Conservation (phyloP, 2,329 filamentous ascomycete genomes). For the Botrytis elliptica region DNA sequence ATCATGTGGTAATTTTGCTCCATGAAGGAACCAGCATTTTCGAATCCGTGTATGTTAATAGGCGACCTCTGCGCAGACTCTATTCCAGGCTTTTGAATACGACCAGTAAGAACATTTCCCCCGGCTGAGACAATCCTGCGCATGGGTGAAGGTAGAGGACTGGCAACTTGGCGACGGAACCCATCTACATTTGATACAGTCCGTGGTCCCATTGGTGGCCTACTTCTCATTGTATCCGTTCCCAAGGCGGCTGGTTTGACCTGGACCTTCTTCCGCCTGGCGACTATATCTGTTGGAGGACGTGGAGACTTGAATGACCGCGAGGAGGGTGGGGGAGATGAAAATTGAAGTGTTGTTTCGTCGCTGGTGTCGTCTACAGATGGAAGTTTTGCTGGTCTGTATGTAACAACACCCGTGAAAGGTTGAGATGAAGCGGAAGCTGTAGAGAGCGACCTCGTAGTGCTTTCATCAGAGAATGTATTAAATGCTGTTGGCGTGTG, state of each 20-base stretch:
- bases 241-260: conserved; percentile 36
- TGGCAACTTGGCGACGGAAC: conserved; percentile 33
- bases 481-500: conserved; percentile 31
- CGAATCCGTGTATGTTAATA: conserved; percentile 35
- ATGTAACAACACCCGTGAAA: conserved; percentile 22
- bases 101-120: conserved; percentile 35
- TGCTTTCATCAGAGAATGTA: conserved; percentile 22
- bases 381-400: conserved; percentile 21
- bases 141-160: conserved; percentile 38
- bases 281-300: conserved; percentile 37
- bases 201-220: conserved; percentile 35
- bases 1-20: conserved; percentile 35
- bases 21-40: conserved; percentile 33
- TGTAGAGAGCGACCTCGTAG: conserved; percentile 20
- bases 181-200: conserved; percentile 38
- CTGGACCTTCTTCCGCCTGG: conserved; percentile 37
- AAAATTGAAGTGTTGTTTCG: conserved; percentile 18
- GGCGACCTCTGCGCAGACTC: conserved; percentile 38
- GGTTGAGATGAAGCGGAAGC: conserved; percentile 30
- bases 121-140: conserved; percentile 38
- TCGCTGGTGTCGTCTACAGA: conserved; percentile 14
- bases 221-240: conserved; percentile 31
- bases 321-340: conserved; percentile 31
- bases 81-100: conserved; percentile 35
- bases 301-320: conserved; percentile 36